Conservation (phyloP, 2,329 filamentous ascomycete genomes). For the Cladosporium colombiae region DNA sequence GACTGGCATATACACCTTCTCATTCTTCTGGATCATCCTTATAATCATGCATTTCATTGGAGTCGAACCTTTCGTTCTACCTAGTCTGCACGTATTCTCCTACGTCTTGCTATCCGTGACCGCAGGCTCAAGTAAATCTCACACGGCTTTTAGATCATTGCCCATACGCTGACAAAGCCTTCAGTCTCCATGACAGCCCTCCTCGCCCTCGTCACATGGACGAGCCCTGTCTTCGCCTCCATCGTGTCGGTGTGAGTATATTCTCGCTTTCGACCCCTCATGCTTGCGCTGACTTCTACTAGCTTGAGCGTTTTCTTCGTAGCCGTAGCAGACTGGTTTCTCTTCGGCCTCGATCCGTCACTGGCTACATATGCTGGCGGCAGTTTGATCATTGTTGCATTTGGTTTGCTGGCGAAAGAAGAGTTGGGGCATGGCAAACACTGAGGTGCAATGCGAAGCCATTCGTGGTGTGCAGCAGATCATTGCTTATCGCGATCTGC, state of each 20-base stretch:
- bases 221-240: slow-evolving; percentile 37
- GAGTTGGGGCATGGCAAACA: slow-evolving; percentile 19
- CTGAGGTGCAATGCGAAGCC: neutral
- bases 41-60: slow-evolving; percentile 34
- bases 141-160: neutral
- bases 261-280: too few relatives aligned
- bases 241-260: slow-evolving; percentile 36
- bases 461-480: neutral
- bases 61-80: slow-evolving; percentile 33
- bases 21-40: slow-evolving; percentile 33
- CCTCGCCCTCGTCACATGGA: slow-evolving; percentile 38
- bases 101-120: slow-evolving; percentile 36
- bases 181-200: slow-evolving; percentile 35
- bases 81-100: slow-evolving; percentile 28
- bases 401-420: slow-evolving; percentile 35
- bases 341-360: slow-evolving; percentile 34
- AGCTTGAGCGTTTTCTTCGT: slow-evolving; percentile 37
- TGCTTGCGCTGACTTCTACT: neutral
- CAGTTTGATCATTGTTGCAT: slow-evolving; percentile 34
- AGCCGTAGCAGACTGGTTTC: slow-evolving; percentile 37
- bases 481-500: neutral
- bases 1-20: slow-evolving; percentile 36
- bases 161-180: neutral
- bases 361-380: slow-evolving; percentile 36
- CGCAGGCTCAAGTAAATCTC: slow-evolving; percentile 30